phyloP scores from a whole-genome alignment of 2,329 filamentous ascomycete genomes.

The Monosporascus sp. region DNA sequence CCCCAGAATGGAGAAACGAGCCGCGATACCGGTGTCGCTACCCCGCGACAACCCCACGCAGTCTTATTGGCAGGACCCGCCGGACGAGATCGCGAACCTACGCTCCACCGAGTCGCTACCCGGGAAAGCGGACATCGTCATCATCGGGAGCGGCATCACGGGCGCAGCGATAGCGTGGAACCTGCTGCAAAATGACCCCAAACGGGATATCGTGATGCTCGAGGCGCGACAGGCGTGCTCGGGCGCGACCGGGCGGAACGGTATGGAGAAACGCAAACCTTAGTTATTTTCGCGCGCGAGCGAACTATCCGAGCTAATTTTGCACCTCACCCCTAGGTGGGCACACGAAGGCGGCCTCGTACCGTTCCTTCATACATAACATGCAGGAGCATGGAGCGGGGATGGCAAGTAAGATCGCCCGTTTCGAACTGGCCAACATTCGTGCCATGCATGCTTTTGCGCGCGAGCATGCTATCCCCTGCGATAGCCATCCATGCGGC shows the following conservation, averaged over 20 bases:
- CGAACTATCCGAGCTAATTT: neutral
- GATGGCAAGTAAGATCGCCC: constrained; percentile 44
- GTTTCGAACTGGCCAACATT: constrained; percentile 48
- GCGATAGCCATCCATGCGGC: constrained; percentile 44
- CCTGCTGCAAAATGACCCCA: constrained; percentile 32
- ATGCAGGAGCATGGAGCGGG: constrained; percentile 36
- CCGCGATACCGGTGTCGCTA: constrained; percentile 34
- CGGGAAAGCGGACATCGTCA: constrained; percentile 48
- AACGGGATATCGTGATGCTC: constrained; percentile 49
- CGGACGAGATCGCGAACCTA: constrained; percentile 45
- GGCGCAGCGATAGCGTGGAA: constrained; percentile 55
- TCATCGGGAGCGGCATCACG: constrained; percentile 61
- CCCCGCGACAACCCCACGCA: constrained; percentile 46
- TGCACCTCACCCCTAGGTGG: constrained; percentile 22
- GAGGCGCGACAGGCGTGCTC: constrained; percentile 62
- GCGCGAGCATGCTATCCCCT: constrained; percentile 36
- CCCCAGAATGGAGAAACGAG: constrained; percentile 30
- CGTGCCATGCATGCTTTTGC: constrained; percentile 50
- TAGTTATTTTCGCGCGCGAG: neutral
- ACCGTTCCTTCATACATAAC: constrained; percentile 46
- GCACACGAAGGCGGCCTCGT: constrained; percentile 38
- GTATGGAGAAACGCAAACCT: constrained; percentile 17
- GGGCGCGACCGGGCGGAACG: constrained; percentile 58
- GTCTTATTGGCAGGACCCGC: constrained; percentile 58
- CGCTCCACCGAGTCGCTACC: constrained; percentile 47